A percentile compares a stretch with the other conserved stretches of the same genome.
These are phyloP conservation scores for Ballota nigra DNA, from an alignment of 257 asterid species.

Conservation along the genomic window DNA sequence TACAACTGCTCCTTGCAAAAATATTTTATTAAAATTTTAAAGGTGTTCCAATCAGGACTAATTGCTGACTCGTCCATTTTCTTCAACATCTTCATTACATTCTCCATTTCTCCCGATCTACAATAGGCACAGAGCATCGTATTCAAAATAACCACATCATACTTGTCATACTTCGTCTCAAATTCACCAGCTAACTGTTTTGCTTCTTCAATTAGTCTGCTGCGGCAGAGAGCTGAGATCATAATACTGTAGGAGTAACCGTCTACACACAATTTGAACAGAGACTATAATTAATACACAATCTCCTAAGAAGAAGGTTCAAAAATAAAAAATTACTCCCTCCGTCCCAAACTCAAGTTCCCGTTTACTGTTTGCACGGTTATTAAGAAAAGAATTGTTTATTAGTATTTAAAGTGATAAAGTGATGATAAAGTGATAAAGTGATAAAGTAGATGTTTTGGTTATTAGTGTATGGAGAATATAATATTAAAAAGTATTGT, in stretches of 20 bases:
- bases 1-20: constrained; percentile 82
- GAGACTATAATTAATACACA: constrained; percentile 24
- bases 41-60: constrained; percentile 86
- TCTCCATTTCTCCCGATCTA: constrained; percentile 89
- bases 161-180: constrained; percentile 74
- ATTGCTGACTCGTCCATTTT: constrained; percentile 85
- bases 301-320: constrained; percentile 3
- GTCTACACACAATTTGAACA: constrained; percentile 45
- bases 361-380: no score
- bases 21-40: constrained; percentile 73
- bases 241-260: constrained; percentile 94
- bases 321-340: constrained; percentile 5
- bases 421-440: no score
- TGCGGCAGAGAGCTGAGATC: constrained; percentile 91
- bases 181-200: constrained; percentile 72
- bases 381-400: no score
- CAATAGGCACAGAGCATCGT: constrained; percentile 92
- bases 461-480: no score
- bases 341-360: no score
- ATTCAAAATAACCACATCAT: constrained; percentile 87
- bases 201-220: constrained; percentile 78
- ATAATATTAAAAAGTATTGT: no score
- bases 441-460: no score
- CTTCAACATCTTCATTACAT: constrained; percentile 94
- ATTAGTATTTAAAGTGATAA: no score